phyloP scores from a whole-genome alignment of 2,329 filamentous ascomycete species.

The Diaporthe helianthi region DNA sequence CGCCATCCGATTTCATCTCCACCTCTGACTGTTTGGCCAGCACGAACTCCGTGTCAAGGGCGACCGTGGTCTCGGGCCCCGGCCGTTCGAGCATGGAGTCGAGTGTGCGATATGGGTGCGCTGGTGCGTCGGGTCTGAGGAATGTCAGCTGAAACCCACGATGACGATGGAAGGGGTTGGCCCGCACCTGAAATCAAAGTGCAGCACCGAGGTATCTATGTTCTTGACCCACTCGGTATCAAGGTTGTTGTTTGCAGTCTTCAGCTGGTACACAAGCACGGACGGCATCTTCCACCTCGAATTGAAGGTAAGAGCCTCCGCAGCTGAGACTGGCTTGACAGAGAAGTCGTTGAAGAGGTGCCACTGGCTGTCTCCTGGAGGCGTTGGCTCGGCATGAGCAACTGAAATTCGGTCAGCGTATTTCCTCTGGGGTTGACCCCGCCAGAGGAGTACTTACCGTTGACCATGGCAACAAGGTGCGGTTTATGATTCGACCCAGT shows the following conservation, averaged over 20 bases:
- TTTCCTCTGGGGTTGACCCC: not conserved
- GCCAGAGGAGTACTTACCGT: slow-evolving; percentile 62
- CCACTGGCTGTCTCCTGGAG: slow-evolving; percentile 76
- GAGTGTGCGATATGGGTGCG: slow-evolving; percentile 67
- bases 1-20: slow-evolving; percentile 93
- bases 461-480: slow-evolving; percentile 90
- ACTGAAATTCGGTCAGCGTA: slow-evolving; percentile 52
- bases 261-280: slow-evolving; percentile 85
- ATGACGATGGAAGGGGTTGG: no score
- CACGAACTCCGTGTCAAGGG: slow-evolving; percentile 96
- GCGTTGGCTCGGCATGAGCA: slow-evolving; percentile 67
- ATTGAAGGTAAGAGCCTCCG: slow-evolving; percentile 90
- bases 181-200: slow-evolving; percentile 68
- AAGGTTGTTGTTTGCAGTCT: slow-evolving; percentile 79
- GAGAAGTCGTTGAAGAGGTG: slow-evolving; percentile 98
- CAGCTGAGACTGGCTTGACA: slow-evolving; percentile 78
- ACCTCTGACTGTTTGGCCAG: slow-evolving; percentile 92
- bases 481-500: slow-evolving; percentile 84
- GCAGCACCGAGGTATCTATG: slow-evolving; percentile 85
- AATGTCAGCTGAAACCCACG: slow-evolving; percentile 38
- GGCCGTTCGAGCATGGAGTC: slow-evolving; percentile 68
- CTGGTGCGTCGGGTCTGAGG: slow-evolving; percentile 50
- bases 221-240: slow-evolving; percentile 86
- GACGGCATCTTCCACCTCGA: slow-evolving; percentile 92
- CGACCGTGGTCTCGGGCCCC: slow-evolving; percentile 76